phyloP scores from a whole-genome alignment of 345 rosid species.

The Salix arbutifolia region DNA sequence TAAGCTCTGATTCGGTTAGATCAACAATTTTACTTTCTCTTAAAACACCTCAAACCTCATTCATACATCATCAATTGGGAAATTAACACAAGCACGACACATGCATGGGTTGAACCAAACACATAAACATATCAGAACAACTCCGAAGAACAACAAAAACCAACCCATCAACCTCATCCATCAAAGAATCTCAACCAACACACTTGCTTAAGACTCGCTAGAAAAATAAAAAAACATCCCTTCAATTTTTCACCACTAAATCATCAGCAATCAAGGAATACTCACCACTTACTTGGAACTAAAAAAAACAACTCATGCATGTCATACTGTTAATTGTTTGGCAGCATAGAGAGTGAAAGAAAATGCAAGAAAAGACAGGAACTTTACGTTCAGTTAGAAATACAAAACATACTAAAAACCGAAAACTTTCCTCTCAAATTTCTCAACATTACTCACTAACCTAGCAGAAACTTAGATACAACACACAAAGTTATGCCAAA shows the following conservation, averaged over 20 bases:
- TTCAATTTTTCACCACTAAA: not conserved
- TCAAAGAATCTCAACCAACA: not conserved
- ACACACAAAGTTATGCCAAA: not conserved
- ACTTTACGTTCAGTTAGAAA: not conserved
- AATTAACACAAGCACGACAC: not conserved
- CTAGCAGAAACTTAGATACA: constrained; percentile 1
- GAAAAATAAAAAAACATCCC: not conserved
- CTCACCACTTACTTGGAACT: not conserved
- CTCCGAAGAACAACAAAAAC: not conserved
- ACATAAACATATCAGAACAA: not conserved
- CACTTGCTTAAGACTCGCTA: not conserved
- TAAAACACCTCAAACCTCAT: not conserved
- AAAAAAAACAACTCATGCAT: not conserved
- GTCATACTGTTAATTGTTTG: not conserved
- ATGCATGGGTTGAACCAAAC: not conserved
- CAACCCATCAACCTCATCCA: not conserved
- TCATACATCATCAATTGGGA: not conserved
- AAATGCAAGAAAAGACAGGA: not conserved
- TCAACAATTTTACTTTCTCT: not conserved
- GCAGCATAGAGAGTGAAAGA: not conserved
- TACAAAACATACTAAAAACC: not conserved
- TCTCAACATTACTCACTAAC: not conserved
- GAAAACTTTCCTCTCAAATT: not conserved
- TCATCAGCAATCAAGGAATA: not conserved
- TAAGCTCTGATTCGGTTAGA: not conserved